Conservation (phyloP, 805 yeast genomes). For the Barnettozyma sucrosica region DNA sequence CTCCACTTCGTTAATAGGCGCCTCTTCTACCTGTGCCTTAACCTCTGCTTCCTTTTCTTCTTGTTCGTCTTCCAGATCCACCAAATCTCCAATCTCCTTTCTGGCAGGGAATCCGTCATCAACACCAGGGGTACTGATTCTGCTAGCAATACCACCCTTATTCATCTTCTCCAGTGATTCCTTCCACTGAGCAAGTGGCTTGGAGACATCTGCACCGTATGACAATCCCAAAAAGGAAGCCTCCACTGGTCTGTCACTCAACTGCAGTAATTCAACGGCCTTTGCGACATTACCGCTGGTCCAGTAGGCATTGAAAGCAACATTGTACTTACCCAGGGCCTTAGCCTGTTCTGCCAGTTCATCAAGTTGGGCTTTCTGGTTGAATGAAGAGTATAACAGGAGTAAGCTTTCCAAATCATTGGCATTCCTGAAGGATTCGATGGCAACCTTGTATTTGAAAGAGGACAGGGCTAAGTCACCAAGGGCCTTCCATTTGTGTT, state of each 20-base stretch:
- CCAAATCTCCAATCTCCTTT: constrained; percentile 26
- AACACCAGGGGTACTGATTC: constrained; percentile 44
- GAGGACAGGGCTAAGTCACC: constrained; percentile 80
- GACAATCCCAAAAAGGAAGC: constrained; percentile 77
- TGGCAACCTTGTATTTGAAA: constrained; percentile 81
- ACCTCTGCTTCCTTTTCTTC: constrained; percentile 15
- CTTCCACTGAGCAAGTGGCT: constrained; percentile 64
- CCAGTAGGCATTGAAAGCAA: constrained; percentile 93
- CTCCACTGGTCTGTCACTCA: constrained; percentile 71
- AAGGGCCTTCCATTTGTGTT: constrained; percentile 81
- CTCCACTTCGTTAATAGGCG: constrained; percentile 16
- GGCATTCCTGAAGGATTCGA: constrained; percentile 71
- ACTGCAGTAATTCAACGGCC: constrained; percentile 59
- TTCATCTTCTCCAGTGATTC: constrained; percentile 43
- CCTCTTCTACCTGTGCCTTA: constrained; percentile 25
- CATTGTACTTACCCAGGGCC: constrained; percentile 72
- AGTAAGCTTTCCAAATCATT: constrained; percentile 78
- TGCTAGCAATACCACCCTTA: constrained; percentile 52
- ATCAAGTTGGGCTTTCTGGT: constrained; percentile 54
- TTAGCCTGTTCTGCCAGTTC: constrained; percentile 64
- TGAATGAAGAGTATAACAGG: constrained; percentile 76
- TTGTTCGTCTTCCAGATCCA: constrained; percentile 34
- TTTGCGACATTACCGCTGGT: constrained; percentile 61
- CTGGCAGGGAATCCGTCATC: constrained; percentile 31
- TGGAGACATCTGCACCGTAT: constrained; percentile 45